phyloP scores from a whole-genome alignment of 2,329 filamentous ascomycete species.

The Colletotrichum falcatum region DNA sequence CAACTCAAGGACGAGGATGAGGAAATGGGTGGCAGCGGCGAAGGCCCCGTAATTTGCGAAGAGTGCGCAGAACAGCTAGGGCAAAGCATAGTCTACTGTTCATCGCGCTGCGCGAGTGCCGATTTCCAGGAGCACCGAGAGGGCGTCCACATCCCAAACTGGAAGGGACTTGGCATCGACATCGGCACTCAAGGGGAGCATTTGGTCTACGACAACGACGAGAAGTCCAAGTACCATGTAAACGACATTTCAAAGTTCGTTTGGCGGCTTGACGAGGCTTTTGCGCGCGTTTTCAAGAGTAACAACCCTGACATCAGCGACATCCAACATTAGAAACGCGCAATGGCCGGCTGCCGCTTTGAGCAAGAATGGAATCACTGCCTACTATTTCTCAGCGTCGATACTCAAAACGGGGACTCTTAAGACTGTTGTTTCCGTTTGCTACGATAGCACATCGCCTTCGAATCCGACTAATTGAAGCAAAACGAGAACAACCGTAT shows the following conservation, averaged over 20 bases:
- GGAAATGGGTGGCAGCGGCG: slow-evolving; percentile 50
- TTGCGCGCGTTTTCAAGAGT: slow-evolving; percentile 35
- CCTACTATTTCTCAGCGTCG: not conserved
- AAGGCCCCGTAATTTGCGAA: slow-evolving; percentile 54
- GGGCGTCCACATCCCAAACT: slow-evolving; percentile 48
- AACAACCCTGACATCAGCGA: slow-evolving; percentile 39
- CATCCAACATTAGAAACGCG: not conserved
- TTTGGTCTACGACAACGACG: slow-evolving; percentile 40
- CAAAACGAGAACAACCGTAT: not conserved
- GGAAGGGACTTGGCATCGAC: slow-evolving; percentile 45
- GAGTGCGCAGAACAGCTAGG: slow-evolving; percentile 55
- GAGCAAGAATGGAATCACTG: too few relatives aligned
- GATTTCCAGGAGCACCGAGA: slow-evolving; percentile 57
- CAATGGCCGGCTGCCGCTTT: not conserved
- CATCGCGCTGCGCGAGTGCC: slow-evolving; percentile 54
- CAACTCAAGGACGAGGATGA: slow-evolving; percentile 54
- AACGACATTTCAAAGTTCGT: slow-evolving; percentile 40
- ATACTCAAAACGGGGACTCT: not conserved
- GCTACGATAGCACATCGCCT: not conserved
- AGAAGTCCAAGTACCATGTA: slow-evolving; percentile 41
- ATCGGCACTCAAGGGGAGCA: slow-evolving; percentile 44
- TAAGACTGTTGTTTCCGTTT: not conserved
- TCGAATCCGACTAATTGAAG: not conserved
- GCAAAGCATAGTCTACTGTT: slow-evolving; percentile 56
- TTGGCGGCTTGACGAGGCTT: slow-evolving; percentile 36